phyloP scores from a whole-genome alignment of 2,329 filamentous ascomycete species.

The Alternaria sp. region DNA sequence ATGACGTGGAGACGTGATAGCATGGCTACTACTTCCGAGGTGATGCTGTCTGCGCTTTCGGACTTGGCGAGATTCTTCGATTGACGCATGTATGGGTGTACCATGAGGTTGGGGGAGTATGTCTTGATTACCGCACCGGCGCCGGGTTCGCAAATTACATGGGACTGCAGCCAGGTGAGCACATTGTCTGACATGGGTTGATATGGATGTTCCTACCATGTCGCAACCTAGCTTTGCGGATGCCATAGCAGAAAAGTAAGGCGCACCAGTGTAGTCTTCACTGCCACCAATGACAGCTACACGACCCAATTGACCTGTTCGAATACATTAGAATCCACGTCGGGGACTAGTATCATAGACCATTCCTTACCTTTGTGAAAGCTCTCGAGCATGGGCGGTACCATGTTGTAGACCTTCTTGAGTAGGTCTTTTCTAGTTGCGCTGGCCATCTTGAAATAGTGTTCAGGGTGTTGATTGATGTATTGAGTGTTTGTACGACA shows the following conservation, averaged over 20 bases:
- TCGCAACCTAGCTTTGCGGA: conserved; percentile 89
- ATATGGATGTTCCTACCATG: conserved; percentile 65
- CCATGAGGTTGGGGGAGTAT: conserved; percentile 98
- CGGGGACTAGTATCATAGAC: background rate
- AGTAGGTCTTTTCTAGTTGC: conserved; percentile 76
- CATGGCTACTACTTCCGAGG: conserved; percentile 75
- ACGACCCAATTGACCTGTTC: conserved; percentile 82
- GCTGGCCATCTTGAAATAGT: conserved; percentile 51
- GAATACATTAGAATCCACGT: conserved; percentile 17
- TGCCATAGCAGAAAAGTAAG: conserved; percentile 98
- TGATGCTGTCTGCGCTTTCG: conserved; percentile 67
- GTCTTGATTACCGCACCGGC: conserved; percentile 90
- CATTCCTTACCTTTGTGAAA: conserved; percentile 84
- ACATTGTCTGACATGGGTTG: background rate
- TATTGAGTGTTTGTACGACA: background rate
- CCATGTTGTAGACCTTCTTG: conserved; percentile 81
- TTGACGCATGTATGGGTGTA: conserved; percentile 93
- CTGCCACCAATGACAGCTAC: conserved; percentile 94
- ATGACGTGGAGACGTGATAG: conserved; percentile 87
- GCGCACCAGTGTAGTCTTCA: conserved; percentile 94
- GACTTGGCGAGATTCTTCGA: conserved; percentile 62
- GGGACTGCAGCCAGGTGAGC: conserved; percentile 63
- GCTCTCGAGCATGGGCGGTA: conserved; percentile 91
- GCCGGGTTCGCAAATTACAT: conserved; percentile 92
- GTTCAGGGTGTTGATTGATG: background rate